Percentiles rank a stretch among this genome's conserved stretches.
Conservation (phyloP, 352 stramenopile species). For the Globisporangium spinosum region DNA sequence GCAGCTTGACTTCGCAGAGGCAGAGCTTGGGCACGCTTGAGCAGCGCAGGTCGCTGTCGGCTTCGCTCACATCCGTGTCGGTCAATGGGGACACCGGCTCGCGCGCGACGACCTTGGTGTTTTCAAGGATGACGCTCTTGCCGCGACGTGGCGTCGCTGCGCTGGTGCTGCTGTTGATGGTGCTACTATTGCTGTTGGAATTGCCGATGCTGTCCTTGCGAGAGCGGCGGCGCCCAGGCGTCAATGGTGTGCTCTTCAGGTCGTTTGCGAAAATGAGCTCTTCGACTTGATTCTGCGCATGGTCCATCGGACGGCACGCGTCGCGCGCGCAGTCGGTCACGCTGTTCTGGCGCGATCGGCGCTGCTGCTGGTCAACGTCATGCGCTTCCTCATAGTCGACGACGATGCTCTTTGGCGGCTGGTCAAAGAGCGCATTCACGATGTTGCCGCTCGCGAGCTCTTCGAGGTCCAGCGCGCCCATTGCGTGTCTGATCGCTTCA, state of each 20-base stretch:
- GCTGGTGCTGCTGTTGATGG: background rate
- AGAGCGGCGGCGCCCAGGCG: constrained; percentile 24
- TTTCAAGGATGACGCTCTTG: constrained; percentile 29
- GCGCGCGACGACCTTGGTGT: constrained; percentile 12
- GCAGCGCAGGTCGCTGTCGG: constrained; percentile 37
- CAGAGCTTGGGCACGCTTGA: constrained; percentile 65
- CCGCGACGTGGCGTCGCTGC: constrained; percentile 19
- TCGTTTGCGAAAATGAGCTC: constrained; percentile 8
- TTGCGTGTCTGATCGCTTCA: background rate
- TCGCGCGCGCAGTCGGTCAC: constrained; percentile 34
- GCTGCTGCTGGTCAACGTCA: constrained; percentile 17
- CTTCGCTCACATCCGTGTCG: constrained; percentile 19
- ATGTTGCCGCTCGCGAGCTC: constrained; percentile 30
- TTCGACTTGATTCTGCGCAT: constrained; percentile 12
- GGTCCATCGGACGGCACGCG: constrained; percentile 41
- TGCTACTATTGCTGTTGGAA: background rate
- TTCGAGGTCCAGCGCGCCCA: constrained; percentile 44
- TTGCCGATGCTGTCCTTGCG: constrained; percentile 25
- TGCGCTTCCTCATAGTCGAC: constrained; percentile 54
- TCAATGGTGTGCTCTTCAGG: constrained; percentile 5
- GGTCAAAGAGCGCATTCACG: constrained; percentile 7
- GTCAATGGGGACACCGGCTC: constrained; percentile 17
- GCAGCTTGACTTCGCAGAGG: constrained; percentile 70
- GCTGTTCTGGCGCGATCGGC: constrained; percentile 20
- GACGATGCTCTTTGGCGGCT: constrained; percentile 37